Evolutionary conservation across 176 grass and related monocot genomes (phyloP), one percentile per base, ranked within the genome.

Genomic region (Hordeum marinum): DNA sequence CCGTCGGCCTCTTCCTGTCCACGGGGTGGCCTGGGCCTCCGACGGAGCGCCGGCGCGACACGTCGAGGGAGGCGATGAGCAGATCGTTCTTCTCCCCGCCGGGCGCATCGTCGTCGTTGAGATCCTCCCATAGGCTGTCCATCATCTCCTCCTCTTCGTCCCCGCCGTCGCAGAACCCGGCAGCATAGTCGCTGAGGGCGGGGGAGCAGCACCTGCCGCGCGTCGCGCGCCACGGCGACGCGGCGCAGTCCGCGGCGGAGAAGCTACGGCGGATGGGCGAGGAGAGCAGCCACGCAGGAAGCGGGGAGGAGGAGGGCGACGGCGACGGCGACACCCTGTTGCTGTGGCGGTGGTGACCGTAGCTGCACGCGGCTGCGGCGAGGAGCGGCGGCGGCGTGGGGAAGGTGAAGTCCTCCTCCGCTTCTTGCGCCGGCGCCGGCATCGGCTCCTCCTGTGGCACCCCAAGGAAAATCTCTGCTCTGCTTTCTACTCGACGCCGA

Each of bases 241-340:
- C 84, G 59, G 80, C 65, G 84, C 80, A 82, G 80, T 90, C 84
- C 25, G 88, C 84, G 35, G 88, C 74, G 42, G 88, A 90, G 89
- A 90, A 90, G 84, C 89, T 90, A 27, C 89, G 84, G 66, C 84
- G 89, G 80, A 90, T 90, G 26, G 89, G 88, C 3, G 88, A 90
- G 32, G 88, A 78, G 21, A 83, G 74, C 83, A 84, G 42, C 72
- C 72, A 75, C 43, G 72, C 43, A 14, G 72, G 83, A 31, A 54
- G 72, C 3, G 79, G 24, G 14, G 73, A 36, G 50, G 50, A 55
- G 17, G 17, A 55, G 50, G 50, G 50, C 50, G 50, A 55, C 17
- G 40, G 40, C 5, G 35, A 68, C 36, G 80, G 63, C 0, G n/a
- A 21, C 3, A 46, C 37, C 39, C 1, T n/a, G 25, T 17, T 18